Evolutionary conservation across 306 rosid species (phyloP).

Genomic region (Carpinus fangiana): DNA sequence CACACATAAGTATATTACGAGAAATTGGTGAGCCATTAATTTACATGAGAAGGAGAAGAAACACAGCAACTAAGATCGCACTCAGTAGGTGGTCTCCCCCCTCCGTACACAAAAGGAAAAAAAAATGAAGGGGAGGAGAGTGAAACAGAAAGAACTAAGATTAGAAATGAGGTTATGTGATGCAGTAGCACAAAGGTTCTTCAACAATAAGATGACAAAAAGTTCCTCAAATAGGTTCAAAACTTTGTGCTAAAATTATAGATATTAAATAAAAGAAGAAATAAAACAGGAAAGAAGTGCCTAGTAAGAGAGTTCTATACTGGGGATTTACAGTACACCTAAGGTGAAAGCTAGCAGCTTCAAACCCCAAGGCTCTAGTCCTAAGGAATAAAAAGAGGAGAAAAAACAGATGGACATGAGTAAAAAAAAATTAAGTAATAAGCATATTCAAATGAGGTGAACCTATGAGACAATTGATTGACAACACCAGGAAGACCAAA

Average conservation of each 20-base stretch:
- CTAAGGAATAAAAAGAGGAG: background rate
- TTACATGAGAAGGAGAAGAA: background rate
- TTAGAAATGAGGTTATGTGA: background rate
- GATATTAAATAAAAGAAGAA: background rate
- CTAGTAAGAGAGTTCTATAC: background rate
- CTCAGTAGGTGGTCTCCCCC: background rate
- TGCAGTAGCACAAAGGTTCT: background rate
- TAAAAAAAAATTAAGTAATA: background rate
- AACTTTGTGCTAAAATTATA: background rate
- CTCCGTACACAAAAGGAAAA: background rate
- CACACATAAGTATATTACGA: background rate
- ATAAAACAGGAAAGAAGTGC: background rate
- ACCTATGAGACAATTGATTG: background rate
- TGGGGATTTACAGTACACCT: background rate
- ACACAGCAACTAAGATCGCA: background rate
- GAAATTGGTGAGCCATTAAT: background rate
- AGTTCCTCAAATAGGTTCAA: background rate
- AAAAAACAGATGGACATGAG: background rate
- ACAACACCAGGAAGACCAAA: background rate
- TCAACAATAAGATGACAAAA: background rate
- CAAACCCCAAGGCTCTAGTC: background rate
- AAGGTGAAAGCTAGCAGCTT: slow-evolving; percentile 1
- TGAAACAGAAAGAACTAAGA: background rate
- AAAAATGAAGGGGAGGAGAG: background rate
- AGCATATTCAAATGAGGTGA: background rate